Conservation (phyloP, 139 green algal genomes). For the Monoraphidium neglectum region DNA sequence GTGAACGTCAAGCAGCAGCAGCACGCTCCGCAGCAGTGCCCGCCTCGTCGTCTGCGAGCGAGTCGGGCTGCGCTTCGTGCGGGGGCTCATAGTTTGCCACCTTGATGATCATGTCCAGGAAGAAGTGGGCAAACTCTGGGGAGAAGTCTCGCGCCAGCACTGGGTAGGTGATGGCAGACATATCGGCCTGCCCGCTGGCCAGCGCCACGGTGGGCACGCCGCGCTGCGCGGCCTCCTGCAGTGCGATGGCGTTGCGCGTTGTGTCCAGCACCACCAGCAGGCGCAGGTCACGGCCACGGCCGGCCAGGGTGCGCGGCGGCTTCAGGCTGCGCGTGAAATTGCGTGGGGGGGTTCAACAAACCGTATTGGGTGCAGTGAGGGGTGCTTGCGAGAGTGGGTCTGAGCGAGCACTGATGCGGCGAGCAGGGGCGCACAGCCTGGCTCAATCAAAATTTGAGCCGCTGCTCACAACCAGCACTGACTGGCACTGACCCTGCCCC, state of each 20-base stretch:
- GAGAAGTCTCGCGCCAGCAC: constrained; percentile 36
- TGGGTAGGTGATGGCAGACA: constrained; percentile 45
- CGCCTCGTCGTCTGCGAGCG: too few species aligned
- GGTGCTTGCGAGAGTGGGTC: not conserved
- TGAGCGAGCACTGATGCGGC: too few species aligned
- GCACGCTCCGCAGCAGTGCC: too few species aligned
- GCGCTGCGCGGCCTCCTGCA: constrained; percentile 37
- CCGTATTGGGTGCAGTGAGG: not conserved
- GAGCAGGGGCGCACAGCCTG: too few species aligned
- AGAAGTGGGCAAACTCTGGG: constrained; percentile 40
- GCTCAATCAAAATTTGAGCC: too few species aligned
- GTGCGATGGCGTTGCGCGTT: constrained; percentile 26
- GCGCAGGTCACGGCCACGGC: constrained; percentile 8
- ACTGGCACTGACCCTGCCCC: too few species aligned
- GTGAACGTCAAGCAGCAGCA: too few species aligned
- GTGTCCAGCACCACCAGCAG: constrained; percentile 50
- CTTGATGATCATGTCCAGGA: constrained; percentile 49
- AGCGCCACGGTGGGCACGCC: constrained; percentile 43
- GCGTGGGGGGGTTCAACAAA: not conserved
- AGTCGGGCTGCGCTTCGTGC: not conserved
- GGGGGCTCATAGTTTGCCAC: constrained; percentile 39
- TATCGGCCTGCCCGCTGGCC: constrained; percentile 34
- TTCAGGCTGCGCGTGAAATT: not conserved
- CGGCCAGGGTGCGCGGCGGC: not conserved
- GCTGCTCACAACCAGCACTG: too few species aligned